Conservation (phyloP, 345 rosid genomes). For the Dipteronia dyeriana region DNA sequence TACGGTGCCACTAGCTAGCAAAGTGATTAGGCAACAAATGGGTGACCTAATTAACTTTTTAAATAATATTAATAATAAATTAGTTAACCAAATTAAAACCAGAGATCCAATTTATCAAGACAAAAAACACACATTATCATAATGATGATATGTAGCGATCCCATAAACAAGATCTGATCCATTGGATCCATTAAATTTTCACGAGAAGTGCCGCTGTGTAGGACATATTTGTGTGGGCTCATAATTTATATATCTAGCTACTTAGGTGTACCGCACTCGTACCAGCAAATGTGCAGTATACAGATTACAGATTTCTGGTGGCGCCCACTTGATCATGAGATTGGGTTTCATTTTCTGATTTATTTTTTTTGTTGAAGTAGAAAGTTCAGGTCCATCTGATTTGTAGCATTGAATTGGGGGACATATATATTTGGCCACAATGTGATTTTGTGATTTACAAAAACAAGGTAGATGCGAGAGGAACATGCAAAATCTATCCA, state of each 20-base stretch:
- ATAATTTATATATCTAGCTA: too few species aligned
- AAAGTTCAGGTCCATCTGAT: constrained; percentile 12
- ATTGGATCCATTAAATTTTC: background rate
- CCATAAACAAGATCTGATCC: background rate
- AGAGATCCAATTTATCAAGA: background rate
- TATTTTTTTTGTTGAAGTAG: background rate
- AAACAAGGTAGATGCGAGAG: background rate
- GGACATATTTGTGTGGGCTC: background rate
- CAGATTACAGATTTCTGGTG: background rate
- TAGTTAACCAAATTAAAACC: background rate
- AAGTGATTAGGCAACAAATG: constrained; percentile 25
- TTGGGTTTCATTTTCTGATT: background rate
- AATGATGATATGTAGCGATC: constrained; percentile 8
- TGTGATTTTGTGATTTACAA: background rate
- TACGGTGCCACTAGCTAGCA: background rate
- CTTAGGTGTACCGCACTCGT: constrained; percentile 8
- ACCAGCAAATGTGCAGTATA: background rate
- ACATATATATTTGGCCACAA: background rate
- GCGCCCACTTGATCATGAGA: constrained; percentile 16
- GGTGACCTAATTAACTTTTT: background rate
- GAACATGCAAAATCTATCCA: constrained; percentile 22
- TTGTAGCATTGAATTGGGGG: constrained; percentile 16
- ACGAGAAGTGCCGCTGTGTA: background rate
- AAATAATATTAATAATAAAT: background rate
- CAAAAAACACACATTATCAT: background rate